phyloP scores from a whole-genome alignment of 108 stramenopile species.

The Aurantiochytrium sp. region DNA sequence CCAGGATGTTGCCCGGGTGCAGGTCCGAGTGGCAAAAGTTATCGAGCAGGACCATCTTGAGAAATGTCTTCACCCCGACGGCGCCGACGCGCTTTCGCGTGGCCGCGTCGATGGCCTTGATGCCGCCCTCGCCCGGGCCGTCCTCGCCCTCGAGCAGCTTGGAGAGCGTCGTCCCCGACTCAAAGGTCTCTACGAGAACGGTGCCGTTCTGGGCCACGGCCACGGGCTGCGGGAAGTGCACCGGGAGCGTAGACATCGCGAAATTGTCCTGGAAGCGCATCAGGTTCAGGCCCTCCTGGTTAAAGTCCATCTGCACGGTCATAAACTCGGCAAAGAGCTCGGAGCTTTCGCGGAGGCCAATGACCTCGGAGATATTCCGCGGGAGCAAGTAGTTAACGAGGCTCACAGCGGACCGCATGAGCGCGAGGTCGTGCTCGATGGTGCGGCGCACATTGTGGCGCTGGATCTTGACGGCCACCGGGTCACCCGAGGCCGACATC shows the following conservation, averaged over 20 bases:
- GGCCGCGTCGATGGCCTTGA: not conserved
- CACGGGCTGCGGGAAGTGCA: constrained; percentile 1
- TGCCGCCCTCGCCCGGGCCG: not conserved
- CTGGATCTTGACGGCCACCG: constrained; percentile 12
- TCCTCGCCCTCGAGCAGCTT: not conserved
- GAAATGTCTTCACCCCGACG: not conserved
- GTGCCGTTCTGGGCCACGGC: not conserved
- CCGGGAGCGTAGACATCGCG: not conserved
- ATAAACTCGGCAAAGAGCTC: constrained; percentile 16
- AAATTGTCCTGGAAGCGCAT: constrained; percentile 16
- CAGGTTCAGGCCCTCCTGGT: not conserved
- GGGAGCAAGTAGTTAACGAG: not conserved
- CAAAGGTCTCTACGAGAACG: constrained; percentile 23
- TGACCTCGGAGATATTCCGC: not conserved
- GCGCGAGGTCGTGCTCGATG: constrained; percentile 11
- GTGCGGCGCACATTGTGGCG: not conserved
- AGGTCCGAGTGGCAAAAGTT: constrained; percentile 35
- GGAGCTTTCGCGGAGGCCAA: not conserved
- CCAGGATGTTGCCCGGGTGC: constrained; percentile 36
- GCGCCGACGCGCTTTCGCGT: not conserved
- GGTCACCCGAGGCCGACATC: not conserved
- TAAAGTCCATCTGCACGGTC: not conserved
- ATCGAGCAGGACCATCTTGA: constrained; percentile 37
- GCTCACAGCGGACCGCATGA: not conserved
- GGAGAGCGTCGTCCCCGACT: not conserved